Evolutionary conservation across 345 rosid genomes (phyloP).

Genomic region (Citrus cavaleriei): DNA sequence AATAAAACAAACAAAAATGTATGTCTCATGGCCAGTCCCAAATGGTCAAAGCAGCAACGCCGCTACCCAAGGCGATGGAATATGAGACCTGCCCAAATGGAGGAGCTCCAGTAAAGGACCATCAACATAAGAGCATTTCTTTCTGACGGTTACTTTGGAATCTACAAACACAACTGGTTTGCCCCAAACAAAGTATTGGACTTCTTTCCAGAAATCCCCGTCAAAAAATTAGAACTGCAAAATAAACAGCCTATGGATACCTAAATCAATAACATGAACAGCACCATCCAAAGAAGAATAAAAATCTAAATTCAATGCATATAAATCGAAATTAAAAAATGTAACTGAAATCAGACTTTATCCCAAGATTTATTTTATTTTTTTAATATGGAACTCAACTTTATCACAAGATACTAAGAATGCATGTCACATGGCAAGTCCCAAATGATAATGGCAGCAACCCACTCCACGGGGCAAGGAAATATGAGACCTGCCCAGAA

Average conservation of each 20-base stretch:
- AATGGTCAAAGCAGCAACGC: slow-evolving; percentile 47
- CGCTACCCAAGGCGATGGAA: slow-evolving; percentile 61
- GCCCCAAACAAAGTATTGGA: slow-evolving; percentile 23
- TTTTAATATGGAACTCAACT: too few species aligned
- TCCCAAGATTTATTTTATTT: too few species aligned
- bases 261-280: background rate
- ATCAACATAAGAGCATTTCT: slow-evolving; percentile 24
- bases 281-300: background rate
- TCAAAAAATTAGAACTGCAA: background rate
- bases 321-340: too few species aligned
- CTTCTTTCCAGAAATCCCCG: slow-evolving; percentile 15
- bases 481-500: slow-evolving; percentile 45
- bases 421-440: slow-evolving; percentile 38
- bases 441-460: slow-evolving; percentile 43
- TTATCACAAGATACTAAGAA: background rate
- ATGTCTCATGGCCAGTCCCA: slow-evolving; percentile 26
- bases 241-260: too few species aligned
- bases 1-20: background rate
- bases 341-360: too few species aligned
- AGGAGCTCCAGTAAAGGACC: slow-evolving; percentile 15
- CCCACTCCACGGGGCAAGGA: slow-evolving; percentile 49
- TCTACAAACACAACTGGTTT: slow-evolving; percentile 18
- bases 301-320: too few species aligned
- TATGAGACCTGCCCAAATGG: slow-evolving; percentile 37
- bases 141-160: slow-evolving; percentile 32